These are phyloP conservation scores for Mycena crocata DNA, from an alignment of 768 basidiomycete species.

Conservation along the genomic window DNA sequence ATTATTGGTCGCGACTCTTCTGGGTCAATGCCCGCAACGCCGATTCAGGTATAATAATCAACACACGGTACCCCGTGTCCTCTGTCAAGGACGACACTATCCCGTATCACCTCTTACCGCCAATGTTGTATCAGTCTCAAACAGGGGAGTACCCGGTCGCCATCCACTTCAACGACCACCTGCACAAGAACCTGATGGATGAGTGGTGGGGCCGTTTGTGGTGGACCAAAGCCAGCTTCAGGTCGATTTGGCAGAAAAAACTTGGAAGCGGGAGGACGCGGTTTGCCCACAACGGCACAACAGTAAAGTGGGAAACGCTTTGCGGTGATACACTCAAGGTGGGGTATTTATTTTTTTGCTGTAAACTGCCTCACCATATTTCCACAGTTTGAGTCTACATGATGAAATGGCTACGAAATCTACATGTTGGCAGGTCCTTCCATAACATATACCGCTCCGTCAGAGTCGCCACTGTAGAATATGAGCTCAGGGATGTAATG, in stretches of 20 bases:
- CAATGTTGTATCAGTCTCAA: constrained; percentile 16
- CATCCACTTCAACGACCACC: constrained; percentile 26
- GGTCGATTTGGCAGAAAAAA: neutral
- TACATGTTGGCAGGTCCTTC: constrained; percentile 16
- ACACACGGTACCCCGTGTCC: constrained; percentile 20
- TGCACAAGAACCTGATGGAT: constrained; percentile 20
- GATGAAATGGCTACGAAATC: no score
- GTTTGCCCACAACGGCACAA: constrained; percentile 13
- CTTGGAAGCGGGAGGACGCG: neutral
- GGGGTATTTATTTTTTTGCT: neutral
- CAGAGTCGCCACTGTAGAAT: constrained; percentile 18
- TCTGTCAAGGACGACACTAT: constrained; percentile 16
- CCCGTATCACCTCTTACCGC: constrained; percentile 26
- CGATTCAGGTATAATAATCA: constrained; percentile 18
- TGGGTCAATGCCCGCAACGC: constrained; percentile 19
- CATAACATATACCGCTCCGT: constrained; percentile 17
- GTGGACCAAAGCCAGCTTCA: constrained; percentile 17
- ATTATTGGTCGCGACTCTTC: constrained; percentile 31
- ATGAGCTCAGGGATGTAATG: neutral
- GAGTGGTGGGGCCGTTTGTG: constrained; percentile 30
- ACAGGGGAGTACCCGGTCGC: constrained; percentile 25
- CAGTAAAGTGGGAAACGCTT: constrained; percentile 6
- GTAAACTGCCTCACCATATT: neutral
- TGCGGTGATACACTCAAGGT: neutral
- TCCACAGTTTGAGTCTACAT: neutral